Evolutionary conservation across 2,329 filamentous ascomycete genomes (phyloP).

Genomic region (Cercospora berteroae): DNA sequence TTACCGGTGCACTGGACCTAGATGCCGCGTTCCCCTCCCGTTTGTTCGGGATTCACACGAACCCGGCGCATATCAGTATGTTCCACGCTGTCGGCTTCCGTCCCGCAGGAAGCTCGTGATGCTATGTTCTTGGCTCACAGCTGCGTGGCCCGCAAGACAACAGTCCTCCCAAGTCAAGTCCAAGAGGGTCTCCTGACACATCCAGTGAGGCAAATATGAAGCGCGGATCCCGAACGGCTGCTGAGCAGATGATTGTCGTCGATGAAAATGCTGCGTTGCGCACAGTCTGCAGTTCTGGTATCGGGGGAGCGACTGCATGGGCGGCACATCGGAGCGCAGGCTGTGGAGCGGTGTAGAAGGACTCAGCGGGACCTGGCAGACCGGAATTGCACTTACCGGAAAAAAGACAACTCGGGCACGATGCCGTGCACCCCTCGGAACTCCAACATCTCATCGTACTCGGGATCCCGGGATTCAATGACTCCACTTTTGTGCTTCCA

Average conservation of each 20-base stretch:
- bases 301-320: background rate
- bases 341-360: background rate
- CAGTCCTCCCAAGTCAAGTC: background rate
- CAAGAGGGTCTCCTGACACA: background rate
- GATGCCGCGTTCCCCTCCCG: background rate
- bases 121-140: background rate
- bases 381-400: slow-evolving; percentile 42
- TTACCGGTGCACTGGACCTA: background rate
- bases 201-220: background rate
- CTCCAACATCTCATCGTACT: slow-evolving; percentile 47
- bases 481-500: slow-evolving; percentile 49
- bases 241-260: background rate
- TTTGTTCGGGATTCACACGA: background rate
- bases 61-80: background rate
- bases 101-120: background rate
- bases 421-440: slow-evolving; percentile 47
- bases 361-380: background rate
- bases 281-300: background rate
- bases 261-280: background rate
- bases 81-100: background rate
- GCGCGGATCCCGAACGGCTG: background rate
- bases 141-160: background rate
- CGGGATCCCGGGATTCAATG: slow-evolving; percentile 44
- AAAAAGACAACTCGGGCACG: slow-evolving; percentile 49
- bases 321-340: background rate